Conservation (phyloP, 306 rosid genomes). For the Lathyrus sativus region DNA sequence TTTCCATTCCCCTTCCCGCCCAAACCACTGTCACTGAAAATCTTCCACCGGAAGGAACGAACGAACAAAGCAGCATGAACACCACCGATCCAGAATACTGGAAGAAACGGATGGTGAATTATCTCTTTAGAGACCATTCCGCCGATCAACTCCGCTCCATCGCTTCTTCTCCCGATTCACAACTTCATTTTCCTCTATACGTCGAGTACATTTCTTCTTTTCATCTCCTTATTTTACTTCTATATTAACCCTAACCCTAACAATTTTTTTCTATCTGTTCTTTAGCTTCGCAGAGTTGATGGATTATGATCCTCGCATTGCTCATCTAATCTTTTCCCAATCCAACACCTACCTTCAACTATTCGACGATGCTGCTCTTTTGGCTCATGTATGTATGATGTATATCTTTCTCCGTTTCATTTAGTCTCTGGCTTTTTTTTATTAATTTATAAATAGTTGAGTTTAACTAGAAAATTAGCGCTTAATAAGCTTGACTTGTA, state of each 20-base stretch:
- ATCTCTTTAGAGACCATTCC: slow-evolving; percentile 54
- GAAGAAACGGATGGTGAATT: slow-evolving; percentile 52
- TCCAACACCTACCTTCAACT: slow-evolving; percentile 58
- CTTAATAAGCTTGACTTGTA: slow-evolving; percentile 27
- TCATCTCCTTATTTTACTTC: background rate
- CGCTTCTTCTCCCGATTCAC: slow-evolving; percentile 59
- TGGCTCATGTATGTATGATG: slow-evolving; percentile 58
- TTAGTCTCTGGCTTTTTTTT: too few species aligned
- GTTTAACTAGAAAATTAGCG: background rate
- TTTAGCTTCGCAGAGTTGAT: slow-evolving; percentile 73
- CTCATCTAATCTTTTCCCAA: slow-evolving; percentile 61
- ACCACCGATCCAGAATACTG: slow-evolving; percentile 18
- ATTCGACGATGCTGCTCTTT: slow-evolving; percentile 81
- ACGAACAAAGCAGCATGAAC: background rate
- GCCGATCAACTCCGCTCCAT: slow-evolving; percentile 65
- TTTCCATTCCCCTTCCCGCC: slow-evolving; percentile 13
- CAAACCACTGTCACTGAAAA: background rate
- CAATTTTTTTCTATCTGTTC: background rate
- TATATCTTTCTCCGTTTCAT: too few species aligned
- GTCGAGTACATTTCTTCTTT: slow-evolving; percentile 48
- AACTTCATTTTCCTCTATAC: slow-evolving; percentile 72
- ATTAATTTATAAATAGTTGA: background rate
- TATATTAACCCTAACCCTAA: slow-evolving; percentile 3
- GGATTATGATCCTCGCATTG: slow-evolving; percentile 65
- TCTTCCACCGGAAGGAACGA: background rate